Conservation (phyloP, 2,329 filamentous ascomycete species). For the Mycocentrospora acerina region DNA sequence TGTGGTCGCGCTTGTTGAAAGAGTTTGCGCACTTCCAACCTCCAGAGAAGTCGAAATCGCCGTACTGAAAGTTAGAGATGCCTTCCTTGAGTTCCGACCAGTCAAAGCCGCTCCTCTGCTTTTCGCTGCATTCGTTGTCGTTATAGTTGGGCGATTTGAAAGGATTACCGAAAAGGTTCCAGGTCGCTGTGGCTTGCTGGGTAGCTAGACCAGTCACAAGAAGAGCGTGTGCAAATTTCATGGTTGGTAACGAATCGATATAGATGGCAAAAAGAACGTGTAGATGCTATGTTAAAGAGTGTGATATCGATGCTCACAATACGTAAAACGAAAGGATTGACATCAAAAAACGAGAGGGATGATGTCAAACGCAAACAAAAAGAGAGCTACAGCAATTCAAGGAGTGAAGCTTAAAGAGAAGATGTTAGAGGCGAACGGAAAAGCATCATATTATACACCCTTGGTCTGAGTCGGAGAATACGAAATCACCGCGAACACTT, state of each 20-base stretch:
- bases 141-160: conserved; percentile 72
- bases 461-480: conserved; percentile 10
- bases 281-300: not conserved
- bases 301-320: conserved; percentile 22
- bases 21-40: conserved; percentile 69
- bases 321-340: conserved; percentile 13
- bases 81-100: conserved; percentile 61
- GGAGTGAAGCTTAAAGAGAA: conserved; percentile 9
- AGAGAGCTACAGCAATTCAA: conserved; percentile 22
- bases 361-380: conserved; percentile 31
- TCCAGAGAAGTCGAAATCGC: conserved; percentile 64
- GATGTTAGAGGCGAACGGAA: conserved; percentile 12
- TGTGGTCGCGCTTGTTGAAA: conserved; percentile 60
- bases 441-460: conserved; percentile 27
- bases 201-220: conserved; percentile 50
- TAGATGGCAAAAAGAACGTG: conserved; percentile 15
- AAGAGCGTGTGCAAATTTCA: conserved; percentile 48
- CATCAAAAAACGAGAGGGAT: conserved; percentile 23
- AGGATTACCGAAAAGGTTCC: conserved; percentile 51
- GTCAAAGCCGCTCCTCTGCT: conserved; percentile 70
- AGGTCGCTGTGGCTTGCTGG: conserved; percentile 52
- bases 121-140: conserved; percentile 73
- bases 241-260: conserved; percentile 33
- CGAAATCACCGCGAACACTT: conserved; percentile 25
- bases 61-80: conserved; percentile 61